Base-by-base conservation (phyloP, 148 eudicot species). In the Fagopyrum homotropicum region DNA sequence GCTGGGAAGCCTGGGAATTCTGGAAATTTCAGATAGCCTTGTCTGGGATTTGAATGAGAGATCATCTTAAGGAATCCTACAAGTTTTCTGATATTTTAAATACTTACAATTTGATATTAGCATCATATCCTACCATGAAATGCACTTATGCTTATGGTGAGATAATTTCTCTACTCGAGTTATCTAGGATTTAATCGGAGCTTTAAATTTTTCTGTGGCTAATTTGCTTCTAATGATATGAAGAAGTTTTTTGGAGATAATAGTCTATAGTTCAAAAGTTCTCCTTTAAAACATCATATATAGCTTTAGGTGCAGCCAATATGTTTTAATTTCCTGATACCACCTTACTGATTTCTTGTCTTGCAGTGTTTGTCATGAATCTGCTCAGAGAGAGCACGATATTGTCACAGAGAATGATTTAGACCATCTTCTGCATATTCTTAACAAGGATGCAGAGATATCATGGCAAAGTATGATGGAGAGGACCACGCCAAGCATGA, bases 401-500 rank as follows among this genome's bases (percentile, higher is more conserved):
- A 55, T 78, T 78, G 90, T 90, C 79, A 84, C 86, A 12, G 91
- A 89, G 80, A 82, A 84, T 45, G 96, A 90, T 80, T 78, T 93
- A 19, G 85, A 90, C 45, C 91, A 83, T 72, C 82, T 93, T 3
- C 72, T 93, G 73, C 82, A 86, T 73, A 85, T 93, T 80, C 86
- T 93, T 59, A 93, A 93, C 60, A 83, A 83, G 79, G 91, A 85
- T 71, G 87, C 89, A 52, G 89, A 84, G 75, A 75, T 81, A 55
- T 74, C 83, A 49, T 90, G 97, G 97, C 94, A 90, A 80, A 82
- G 79, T 78, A 72, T 92, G 89, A 92, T 92, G 91, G 95, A 88
- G 43, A 90, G 84, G 72, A 83, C 86, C 68, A 90, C 89, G 45
- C 79, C 90, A 51, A 90, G 85, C 81, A 77, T 92, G 90, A 72